phyloP scores from a whole-genome alignment of 164 flowering plant species.

The Aristolochia californica region DNA sequence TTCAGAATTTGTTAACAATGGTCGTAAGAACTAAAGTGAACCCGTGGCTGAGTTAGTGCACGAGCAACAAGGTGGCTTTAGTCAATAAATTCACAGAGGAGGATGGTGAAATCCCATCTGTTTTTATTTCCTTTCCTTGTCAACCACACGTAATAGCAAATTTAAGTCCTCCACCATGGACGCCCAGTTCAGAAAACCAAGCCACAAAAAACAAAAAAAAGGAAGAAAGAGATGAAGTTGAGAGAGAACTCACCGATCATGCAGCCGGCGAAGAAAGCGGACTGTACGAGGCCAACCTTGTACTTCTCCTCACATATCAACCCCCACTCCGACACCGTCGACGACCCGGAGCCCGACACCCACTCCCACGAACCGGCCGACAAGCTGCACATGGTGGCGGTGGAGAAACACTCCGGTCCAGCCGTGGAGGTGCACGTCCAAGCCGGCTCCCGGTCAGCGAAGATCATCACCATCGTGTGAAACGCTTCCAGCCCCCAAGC shows the following conservation, averaged over 20 bases:
- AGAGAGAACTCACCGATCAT: slow-evolving; percentile 58
- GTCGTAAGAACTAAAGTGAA: too few species aligned
- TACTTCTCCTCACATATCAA: slow-evolving; percentile 66
- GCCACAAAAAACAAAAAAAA: neutral
- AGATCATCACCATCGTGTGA: slow-evolving; percentile 96
- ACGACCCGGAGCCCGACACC: slow-evolving; percentile 44
- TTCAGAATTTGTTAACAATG: too few species aligned
- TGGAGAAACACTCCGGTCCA: slow-evolving; percentile 1
- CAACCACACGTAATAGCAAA: neutral
- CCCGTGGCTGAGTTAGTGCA: too few species aligned
- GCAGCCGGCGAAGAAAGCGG: slow-evolving; percentile 79
- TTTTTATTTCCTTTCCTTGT: neutral
- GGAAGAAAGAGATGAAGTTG: neutral
- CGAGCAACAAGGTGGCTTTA: too few species aligned
- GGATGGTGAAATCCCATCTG: neutral
- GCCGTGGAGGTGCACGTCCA: slow-evolving; percentile 33
- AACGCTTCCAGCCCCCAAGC: slow-evolving; percentile 92
- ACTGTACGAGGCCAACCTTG: slow-evolving; percentile 77
- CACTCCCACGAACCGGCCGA: slow-evolving; percentile 77
- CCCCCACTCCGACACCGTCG: slow-evolving; percentile 77
- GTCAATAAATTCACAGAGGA: neutral
- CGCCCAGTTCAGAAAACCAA: neutral
- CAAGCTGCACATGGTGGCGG: slow-evolving; percentile 34
- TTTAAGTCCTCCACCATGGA: neutral
- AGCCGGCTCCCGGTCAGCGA: slow-evolving; percentile 75